Conservation (phyloP, 805 yeast genomes). For the Blastobotrys americana region DNA sequence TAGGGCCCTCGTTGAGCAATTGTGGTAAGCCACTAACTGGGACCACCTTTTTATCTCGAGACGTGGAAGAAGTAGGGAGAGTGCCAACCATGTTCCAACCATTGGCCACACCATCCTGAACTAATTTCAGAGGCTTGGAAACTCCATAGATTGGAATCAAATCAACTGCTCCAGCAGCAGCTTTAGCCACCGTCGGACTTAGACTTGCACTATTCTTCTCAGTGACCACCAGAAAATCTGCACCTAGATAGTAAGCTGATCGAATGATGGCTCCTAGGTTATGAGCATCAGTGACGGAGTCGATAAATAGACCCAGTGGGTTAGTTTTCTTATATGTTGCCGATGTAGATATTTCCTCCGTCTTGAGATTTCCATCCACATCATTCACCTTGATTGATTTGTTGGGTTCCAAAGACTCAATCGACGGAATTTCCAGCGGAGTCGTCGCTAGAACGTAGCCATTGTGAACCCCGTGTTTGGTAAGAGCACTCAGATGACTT, state of each 20-base stretch:
- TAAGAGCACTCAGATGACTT: constrained; percentile 51
- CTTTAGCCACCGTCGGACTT: constrained; percentile 71
- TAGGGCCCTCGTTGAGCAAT: constrained; percentile 46
- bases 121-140: constrained; percentile 53
- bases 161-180: constrained; percentile 82
- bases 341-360: neutral
- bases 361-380: neutral
- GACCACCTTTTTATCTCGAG: constrained; percentile 32
- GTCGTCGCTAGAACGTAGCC: constrained; percentile 68
- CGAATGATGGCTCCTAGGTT: constrained; percentile 79
- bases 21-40: constrained; percentile 38
- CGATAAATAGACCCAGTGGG: constrained; percentile 71
- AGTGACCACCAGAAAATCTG: constrained; percentile 66
- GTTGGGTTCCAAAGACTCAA: constrained; percentile 25
- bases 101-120: constrained; percentile 45
- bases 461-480: constrained; percentile 70
- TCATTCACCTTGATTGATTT: neutral
- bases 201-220: constrained; percentile 64
- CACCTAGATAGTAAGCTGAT: constrained; percentile 76
- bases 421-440: constrained; percentile 36
- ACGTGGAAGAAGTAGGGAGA: constrained; percentile 18
- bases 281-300: constrained; percentile 79
- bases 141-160: constrained; percentile 53
- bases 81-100: constrained; percentile 74
- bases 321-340: constrained; percentile 16